A percentile compares a stretch with the other conserved stretches of the same genome.
Conservation (phyloP, 495 filamentous ascomycete species). For the Aspergillus cavernicola region DNA sequence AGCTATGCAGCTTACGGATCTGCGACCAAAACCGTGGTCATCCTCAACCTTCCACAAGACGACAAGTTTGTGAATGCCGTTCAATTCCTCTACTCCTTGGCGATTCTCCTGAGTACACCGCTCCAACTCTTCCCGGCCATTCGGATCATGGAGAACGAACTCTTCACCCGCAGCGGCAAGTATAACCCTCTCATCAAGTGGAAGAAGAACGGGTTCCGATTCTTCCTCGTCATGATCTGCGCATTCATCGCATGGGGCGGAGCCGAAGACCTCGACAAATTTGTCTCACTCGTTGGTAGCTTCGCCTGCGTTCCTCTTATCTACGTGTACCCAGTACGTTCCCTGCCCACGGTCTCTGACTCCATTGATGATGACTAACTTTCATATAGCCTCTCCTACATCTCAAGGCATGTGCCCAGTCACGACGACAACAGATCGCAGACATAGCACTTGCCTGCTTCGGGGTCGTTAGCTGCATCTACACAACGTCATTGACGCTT, state of each 20-base stretch:
- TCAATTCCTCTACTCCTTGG: conserved; percentile 91
- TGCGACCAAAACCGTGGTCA: conserved; percentile 89
- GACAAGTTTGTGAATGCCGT: conserved; percentile 92
- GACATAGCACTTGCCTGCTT: conserved; percentile 76
- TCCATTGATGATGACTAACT: conserved; percentile 9
- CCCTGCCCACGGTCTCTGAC: conserved; percentile 9
- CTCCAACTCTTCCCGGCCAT: conserved; percentile 95
- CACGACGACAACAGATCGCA: conserved; percentile 54
- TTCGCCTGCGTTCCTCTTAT: conserved; percentile 97
- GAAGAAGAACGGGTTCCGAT: conserved; percentile 96
- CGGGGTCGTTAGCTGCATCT: conserved; percentile 79
- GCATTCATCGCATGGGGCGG: conserved; percentile 86
- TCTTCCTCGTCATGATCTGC: conserved; percentile 82
- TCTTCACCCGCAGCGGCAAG: conserved; percentile 84
- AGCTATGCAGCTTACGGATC: conserved; percentile 96
- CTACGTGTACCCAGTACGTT: conserved; percentile 91
- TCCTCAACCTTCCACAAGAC: conserved; percentile 94
- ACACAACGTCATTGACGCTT: conserved; percentile 82
- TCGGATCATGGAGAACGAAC: conserved; percentile 63
- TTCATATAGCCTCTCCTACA: conserved; percentile 75
- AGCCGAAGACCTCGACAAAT: conserved; percentile 92
- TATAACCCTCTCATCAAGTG: conserved; percentile 96
- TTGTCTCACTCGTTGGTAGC: conserved; percentile 90
- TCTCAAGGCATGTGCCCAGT: conserved; percentile 70
- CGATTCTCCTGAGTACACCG: conserved; percentile 89